phyloP scores from a whole-genome alignment of 2,329 filamentous ascomycete species.

The Penicillium hesseltinei region DNA sequence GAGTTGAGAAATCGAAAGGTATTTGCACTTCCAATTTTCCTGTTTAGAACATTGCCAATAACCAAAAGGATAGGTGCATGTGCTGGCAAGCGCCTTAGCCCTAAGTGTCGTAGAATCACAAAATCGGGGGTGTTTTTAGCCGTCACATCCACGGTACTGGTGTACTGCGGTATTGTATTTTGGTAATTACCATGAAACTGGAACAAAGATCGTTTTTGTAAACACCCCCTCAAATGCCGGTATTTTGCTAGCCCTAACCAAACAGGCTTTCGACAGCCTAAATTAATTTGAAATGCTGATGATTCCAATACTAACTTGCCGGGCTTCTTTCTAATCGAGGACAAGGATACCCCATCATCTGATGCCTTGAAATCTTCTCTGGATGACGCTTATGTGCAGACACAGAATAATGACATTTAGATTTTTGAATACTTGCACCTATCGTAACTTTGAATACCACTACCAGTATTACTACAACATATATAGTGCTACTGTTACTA shows the following conservation, averaged over 20 bases:
- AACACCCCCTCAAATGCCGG: neutral
- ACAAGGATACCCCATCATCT: slow-evolving; percentile 1
- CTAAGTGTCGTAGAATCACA: neutral
- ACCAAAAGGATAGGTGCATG: slow-evolving; percentile 8
- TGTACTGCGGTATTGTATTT: neutral
- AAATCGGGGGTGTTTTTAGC: neutral
- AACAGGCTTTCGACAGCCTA: neutral
- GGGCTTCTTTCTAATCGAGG: neutral
- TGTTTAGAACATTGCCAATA: neutral
- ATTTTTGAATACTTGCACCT: neutral
- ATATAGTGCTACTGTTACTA: neutral
- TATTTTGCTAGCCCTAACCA: slow-evolving; percentile 3
- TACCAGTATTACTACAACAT: neutral
- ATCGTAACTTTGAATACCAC: neutral
- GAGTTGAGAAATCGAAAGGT: neutral
- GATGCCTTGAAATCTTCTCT: neutral
- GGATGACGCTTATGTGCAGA: neutral
- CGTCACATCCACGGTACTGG: neutral
- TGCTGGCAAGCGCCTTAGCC: slow-evolving; percentile 15
- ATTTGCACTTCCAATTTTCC: neutral
- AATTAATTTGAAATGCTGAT: neutral
- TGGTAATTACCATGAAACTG: neutral
- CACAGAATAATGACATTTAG: neutral
- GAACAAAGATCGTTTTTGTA: neutral
- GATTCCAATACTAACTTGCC: neutral